Evolutionary conservation across 1,284 basidiomycete species (phyloP).

Genomic region (Schizopora paradoxa): DNA sequence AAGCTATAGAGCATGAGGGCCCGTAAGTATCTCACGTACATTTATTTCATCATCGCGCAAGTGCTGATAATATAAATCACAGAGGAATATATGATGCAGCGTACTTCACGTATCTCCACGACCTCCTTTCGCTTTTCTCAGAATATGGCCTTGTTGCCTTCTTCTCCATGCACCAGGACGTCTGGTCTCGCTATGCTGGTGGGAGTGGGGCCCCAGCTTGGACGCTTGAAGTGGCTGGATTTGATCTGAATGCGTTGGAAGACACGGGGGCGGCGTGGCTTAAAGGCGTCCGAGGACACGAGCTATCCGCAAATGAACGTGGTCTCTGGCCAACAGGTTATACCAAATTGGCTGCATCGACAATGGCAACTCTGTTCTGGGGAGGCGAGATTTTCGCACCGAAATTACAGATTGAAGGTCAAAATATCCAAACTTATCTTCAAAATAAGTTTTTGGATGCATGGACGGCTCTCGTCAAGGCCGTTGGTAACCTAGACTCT

Average conservation of each 20-base stretch:
- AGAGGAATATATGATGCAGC: constrained; percentile 80
- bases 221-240: constrained; percentile 79
- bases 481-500: constrained; percentile 69
- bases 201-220: constrained; percentile 92
- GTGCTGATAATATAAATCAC: background rate
- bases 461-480: constrained; percentile 64
- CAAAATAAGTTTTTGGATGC: constrained; percentile 81
- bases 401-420: constrained; percentile 55
- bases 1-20: constrained; percentile 88
- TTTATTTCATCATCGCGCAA: background rate
- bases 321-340: constrained; percentile 91
- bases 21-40: constrained; percentile 53
- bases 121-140: constrained; percentile 72
- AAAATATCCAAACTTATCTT: constrained; percentile 77
- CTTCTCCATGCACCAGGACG: constrained; percentile 83
- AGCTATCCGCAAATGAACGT: constrained; percentile 63
- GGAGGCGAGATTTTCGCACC: constrained; percentile 83
- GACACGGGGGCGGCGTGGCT: constrained; percentile 82
- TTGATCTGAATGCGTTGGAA: constrained; percentile 73
- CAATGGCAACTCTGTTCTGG: constrained; percentile 91
- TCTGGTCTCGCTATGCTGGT: constrained; percentile 93
- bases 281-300: constrained; percentile 70
- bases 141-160: constrained; percentile 80
- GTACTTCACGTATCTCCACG: constrained; percentile 78
- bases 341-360: constrained; percentile 82